These are phyloP conservation scores for Musa beccarii DNA, from an alignment of 176 grass and related monocot genomes.

Conservation along the genomic window DNA sequence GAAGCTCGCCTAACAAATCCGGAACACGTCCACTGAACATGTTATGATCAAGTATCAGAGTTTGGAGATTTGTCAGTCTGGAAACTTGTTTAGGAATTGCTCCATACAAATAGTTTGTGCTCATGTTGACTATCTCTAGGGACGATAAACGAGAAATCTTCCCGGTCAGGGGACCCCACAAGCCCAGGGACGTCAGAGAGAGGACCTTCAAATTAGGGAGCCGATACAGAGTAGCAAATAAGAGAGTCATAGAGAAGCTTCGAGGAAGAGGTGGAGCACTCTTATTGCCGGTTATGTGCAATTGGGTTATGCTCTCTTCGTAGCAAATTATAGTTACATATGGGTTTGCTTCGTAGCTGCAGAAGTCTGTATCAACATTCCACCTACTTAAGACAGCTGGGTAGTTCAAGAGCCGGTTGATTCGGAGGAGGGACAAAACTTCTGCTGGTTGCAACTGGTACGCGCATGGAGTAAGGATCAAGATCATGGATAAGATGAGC, in stretches of 20 bases:
- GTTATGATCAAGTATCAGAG: constrained; percentile 76
- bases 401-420: constrained; percentile 59
- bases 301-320: constrained; percentile 72
- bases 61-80: constrained; percentile 53
- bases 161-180: constrained; percentile 66
- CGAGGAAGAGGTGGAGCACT: constrained; percentile 43
- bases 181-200: constrained; percentile 56
- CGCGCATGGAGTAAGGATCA: constrained; percentile 40
- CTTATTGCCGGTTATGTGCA: constrained; percentile 49
- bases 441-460: constrained; percentile 52
- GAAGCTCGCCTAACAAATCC: constrained; percentile 35
- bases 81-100: constrained; percentile 45
- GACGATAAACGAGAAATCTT: constrained; percentile 45
- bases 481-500: constrained; percentile 41
- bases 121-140: constrained; percentile 88
- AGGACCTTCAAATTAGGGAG: constrained; percentile 91
- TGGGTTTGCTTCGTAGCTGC: constrained; percentile 31
- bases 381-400: constrained; percentile 57
- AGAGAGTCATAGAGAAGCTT: constrained; percentile 63
- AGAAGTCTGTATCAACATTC: constrained; percentile 73
- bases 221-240: constrained; percentile 60
- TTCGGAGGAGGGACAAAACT: constrained; percentile 75
- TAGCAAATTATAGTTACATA: constrained; percentile 69
- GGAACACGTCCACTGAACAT: constrained; percentile 54
- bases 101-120: constrained; percentile 72